Conservation (phyloP, 1,284 basidiomycete genomes). For the Wallemia mellicola region DNA sequence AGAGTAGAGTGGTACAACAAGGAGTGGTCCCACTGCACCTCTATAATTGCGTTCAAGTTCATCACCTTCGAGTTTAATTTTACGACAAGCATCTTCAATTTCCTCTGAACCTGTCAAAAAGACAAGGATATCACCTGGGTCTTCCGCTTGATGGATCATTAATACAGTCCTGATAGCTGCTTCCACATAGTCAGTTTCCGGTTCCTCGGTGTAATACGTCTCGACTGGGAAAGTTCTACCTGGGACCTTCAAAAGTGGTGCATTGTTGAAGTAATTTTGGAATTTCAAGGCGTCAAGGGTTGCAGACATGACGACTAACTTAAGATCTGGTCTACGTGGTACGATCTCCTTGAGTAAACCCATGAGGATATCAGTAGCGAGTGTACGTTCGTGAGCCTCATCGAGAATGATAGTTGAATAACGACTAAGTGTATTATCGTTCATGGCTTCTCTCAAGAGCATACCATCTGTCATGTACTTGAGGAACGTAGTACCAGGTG, state of each 20-base stretch:
- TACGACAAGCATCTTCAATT: constrained; percentile 84
- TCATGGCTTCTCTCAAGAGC: constrained; percentile 55
- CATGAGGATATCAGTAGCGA: constrained; percentile 97
- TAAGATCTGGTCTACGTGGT: constrained; percentile 55
- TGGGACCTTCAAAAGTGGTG: constrained; percentile 81
- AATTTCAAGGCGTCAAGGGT: constrained; percentile 93
- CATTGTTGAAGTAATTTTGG: constrained; percentile 70
- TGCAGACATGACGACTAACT: constrained; percentile 95
- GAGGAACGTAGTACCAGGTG: constrained; percentile 61
- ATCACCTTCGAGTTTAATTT: constrained; percentile 69
- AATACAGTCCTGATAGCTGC: constrained; percentile 86
- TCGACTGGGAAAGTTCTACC: constrained; percentile 91
- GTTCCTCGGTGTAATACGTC: constrained; percentile 77
- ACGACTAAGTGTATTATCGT: constrained; percentile 57
- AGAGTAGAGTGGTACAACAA: constrained; percentile 76
- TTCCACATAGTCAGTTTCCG: constrained; percentile 87
- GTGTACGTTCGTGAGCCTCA: constrained; percentile 91
- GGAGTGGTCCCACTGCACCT: constrained; percentile 52
- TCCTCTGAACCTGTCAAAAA: constrained; percentile 97
- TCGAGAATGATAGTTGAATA: constrained; percentile 97
- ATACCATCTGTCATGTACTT: constrained; percentile 99
- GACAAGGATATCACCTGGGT: constrained; percentile 67
- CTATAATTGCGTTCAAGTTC: constrained; percentile 36
- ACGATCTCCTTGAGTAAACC: constrained; percentile 50
- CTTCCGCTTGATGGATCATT: constrained; percentile 91